These are phyloP conservation scores for Smallanthus sonchifolius DNA, from an alignment of 129 eudicot species.

Conservation along the genomic window DNA sequence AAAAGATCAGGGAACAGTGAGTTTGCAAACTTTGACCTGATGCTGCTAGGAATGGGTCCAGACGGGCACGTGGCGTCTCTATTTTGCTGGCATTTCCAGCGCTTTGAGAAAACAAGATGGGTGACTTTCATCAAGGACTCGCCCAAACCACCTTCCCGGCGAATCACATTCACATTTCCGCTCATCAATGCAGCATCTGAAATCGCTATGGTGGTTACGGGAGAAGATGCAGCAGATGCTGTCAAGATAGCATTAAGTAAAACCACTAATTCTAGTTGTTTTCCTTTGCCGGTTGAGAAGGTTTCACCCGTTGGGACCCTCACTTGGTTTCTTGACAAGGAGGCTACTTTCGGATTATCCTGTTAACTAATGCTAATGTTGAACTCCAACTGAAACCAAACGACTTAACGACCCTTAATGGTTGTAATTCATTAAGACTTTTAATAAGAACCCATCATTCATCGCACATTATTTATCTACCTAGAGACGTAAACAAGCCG, in stretches of 20 bases:
- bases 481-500: background rate
- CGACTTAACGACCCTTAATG: too few relatives aligned
- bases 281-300: constrained; percentile 45
- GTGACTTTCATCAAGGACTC: constrained; percentile 75
- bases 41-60: constrained; percentile 86
- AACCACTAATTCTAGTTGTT: background rate
- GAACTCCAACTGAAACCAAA: too few relatives aligned
- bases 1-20: constrained; percentile 29
- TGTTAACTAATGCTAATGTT: background rate
- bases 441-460: background rate
- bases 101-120: constrained; percentile 56
- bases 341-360: constrained; percentile 40
- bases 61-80: constrained; percentile 88
- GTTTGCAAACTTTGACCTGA: constrained; percentile 65
- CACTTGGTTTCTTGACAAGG: constrained; percentile 72
- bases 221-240: constrained; percentile 50
- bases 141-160: constrained; percentile 71
- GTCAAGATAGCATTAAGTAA: constrained; percentile 39
- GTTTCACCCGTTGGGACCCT: constrained; percentile 51
- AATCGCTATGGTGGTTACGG: constrained; percentile 70
- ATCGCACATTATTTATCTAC: background rate
- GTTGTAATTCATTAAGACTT: background rate
- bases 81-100: constrained; percentile 55
- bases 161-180: constrained; percentile 86
- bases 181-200: constrained; percentile 68